phyloP scores from a whole-genome alignment of 1,139 yeast species.

The Saccharomycopsis hybrid region DNA sequence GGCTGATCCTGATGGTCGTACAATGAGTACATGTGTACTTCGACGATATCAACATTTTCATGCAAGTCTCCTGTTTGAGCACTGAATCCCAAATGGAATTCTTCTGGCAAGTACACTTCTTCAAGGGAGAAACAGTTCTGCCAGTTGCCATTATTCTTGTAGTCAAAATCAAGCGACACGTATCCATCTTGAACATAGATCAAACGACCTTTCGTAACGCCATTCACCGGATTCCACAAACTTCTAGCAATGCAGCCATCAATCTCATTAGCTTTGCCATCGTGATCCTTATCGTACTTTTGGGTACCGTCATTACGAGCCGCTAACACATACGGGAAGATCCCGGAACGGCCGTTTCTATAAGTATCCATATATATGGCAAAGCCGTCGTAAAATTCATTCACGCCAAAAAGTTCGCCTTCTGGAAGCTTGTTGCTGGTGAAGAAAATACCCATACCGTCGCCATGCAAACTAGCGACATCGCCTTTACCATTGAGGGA shows the following conservation, averaged over 20 bases:
- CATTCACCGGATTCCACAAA: constrained; percentile 39
- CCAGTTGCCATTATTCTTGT: constrained; percentile 52
- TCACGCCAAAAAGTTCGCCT: constrained; percentile 69
- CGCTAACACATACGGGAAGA: constrained; percentile 66
- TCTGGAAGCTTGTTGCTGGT: constrained; percentile 44
- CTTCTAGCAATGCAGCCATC: constrained; percentile 64
- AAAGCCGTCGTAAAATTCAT: constrained; percentile 61
- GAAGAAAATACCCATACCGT: constrained; percentile 80
- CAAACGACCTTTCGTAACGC: constrained; percentile 39
- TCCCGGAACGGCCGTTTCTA: constrained; percentile 60
- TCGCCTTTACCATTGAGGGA: constrained; percentile 48
- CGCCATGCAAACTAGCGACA: constrained; percentile 52
- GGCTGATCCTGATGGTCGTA: constrained; percentile 27
- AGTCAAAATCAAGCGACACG: constrained; percentile 64
- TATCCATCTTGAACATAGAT: constrained; percentile 59
- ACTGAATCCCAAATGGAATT: constrained; percentile 57
- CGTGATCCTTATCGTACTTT: constrained; percentile 56
- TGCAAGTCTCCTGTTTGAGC: constrained; percentile 83
- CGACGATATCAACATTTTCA: constrained; percentile 55
- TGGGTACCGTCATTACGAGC: constrained; percentile 64
- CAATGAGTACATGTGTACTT: constrained; percentile 44
- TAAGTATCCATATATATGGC: constrained; percentile 78
- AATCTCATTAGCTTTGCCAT: constrained; percentile 65
- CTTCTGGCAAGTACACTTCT: constrained; percentile 42
- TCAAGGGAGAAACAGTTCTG: constrained; percentile 59